These are phyloP conservation scores for Dactylis glomerata DNA, from an alignment of 176 grass and related monocot species.

Conservation along the genomic window DNA sequence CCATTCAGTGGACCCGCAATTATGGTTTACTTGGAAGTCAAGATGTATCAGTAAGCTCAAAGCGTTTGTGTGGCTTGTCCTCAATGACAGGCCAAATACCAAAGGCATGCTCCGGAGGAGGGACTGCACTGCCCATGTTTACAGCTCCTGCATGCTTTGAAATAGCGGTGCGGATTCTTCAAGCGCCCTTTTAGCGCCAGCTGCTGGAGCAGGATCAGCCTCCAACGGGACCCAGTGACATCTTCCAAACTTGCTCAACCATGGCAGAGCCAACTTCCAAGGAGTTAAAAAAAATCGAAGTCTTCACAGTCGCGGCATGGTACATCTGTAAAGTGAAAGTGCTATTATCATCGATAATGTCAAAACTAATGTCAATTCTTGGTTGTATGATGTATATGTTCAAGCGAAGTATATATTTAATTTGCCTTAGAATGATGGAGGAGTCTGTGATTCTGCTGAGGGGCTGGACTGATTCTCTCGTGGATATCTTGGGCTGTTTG, in stretches of 20 bases:
- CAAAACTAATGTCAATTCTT: not conserved
- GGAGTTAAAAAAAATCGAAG: not conserved
- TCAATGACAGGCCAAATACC: not conserved
- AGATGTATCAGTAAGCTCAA: not conserved
- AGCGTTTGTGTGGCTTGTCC: not conserved
- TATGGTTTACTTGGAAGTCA: not conserved
- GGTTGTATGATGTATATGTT: not conserved
- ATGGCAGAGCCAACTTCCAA: not conserved
- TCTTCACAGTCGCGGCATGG: not conserved
- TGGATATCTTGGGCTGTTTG: not conserved
- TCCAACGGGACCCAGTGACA: not conserved
- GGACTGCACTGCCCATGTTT: not conserved
- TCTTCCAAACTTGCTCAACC: not conserved
- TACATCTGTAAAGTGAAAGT: not conserved
- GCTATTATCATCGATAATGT: not conserved
- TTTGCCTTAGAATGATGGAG: not conserved
- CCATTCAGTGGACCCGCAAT: not conserved
- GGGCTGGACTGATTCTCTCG: not conserved
- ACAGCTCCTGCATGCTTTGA: not conserved
- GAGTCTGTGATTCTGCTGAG: not conserved
- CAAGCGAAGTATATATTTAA: not conserved
- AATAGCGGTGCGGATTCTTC: not conserved
- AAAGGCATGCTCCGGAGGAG: not conserved
- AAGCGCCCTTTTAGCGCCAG: not conserved
- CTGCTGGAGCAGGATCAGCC: not conserved